A percentile compares a stretch with the other conserved stretches of the same genome.
These are phyloP conservation scores for Blepharisma japonicum DNA, from an alignment of 73 alveolate species.

Conservation along the genomic window DNA sequence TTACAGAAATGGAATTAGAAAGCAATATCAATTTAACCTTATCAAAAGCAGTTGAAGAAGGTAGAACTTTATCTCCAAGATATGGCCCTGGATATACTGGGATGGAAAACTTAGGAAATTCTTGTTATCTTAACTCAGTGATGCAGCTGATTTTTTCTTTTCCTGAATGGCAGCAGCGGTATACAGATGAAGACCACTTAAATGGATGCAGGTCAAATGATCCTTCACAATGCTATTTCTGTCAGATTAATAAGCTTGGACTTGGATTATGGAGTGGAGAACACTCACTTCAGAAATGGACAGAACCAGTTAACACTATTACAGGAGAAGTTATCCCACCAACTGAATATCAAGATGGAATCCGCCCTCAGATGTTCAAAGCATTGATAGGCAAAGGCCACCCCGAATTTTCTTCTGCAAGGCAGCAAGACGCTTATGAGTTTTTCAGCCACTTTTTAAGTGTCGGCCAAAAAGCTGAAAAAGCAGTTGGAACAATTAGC, in stretches of 20 bases:
- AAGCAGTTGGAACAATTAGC: constrained; percentile 29
- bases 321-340: constrained; percentile 71
- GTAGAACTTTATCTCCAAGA: constrained; percentile 84
- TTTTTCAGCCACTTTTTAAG: constrained; percentile 77
- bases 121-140: constrained; percentile 98
- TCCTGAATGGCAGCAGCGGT: constrained; percentile 84
- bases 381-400: constrained; percentile 95
- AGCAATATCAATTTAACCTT: constrained; percentile 84
- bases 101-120: constrained; percentile 90
- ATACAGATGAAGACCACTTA: constrained; percentile 35
- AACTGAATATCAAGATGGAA: constrained; percentile 93
- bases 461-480: constrained; percentile 61
- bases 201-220: background rate
- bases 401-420: constrained; percentile 88
- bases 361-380: constrained; percentile 86
- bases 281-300: constrained; percentile 84
- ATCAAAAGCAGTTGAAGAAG: constrained; percentile 94
- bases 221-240: constrained; percentile 82
- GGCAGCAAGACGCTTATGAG: constrained; percentile 99
- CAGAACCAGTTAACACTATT: constrained; percentile 58
- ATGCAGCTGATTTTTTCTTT: constrained; percentile 87
- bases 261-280: constrained; percentile 91
- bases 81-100: constrained; percentile 99
- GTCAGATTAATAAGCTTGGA: constrained; percentile 89
- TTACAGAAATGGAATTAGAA: constrained; percentile 95